These are phyloP conservation scores for Leccinum rimulosum DNA, from an alignment of 768 basidiomycete species.

Conservation along the genomic window DNA sequence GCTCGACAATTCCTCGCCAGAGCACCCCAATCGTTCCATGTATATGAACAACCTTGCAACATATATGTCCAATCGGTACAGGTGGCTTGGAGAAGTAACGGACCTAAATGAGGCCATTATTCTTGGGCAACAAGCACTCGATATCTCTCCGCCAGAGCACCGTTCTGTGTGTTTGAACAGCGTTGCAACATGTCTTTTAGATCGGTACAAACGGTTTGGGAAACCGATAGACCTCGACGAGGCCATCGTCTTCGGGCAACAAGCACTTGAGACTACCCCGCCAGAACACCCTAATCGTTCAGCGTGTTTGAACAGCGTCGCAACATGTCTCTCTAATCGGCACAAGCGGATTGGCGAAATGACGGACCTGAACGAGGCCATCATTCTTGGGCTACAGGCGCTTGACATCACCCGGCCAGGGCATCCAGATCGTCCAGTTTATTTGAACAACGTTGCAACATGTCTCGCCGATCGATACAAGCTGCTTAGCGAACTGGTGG, in stretches of 20 bases:
- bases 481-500: background rate
- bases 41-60: background rate
- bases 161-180: background rate
- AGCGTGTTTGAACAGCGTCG: background rate
- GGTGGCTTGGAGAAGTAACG: background rate
- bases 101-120: background rate
- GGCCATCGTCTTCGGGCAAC: background rate
- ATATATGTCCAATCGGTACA: background rate
- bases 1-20: background rate
- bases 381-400: background rate
- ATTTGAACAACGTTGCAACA: background rate
- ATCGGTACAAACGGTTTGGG: background rate
- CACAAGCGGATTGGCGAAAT: background rate
- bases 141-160: background rate
- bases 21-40: background rate
- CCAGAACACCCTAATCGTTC: background rate
- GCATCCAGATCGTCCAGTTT: background rate
- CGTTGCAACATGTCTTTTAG: background rate
- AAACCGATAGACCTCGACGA: background rate
- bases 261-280: background rate
- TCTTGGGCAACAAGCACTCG: background rate
- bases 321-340: background rate
- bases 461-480: background rate
- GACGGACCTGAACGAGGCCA: background rate
- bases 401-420: background rate